Percentiles rank a stretch among this genome's conserved stretches.
Conservation (phyloP, 2,329 filamentous ascomycete genomes). For the Cytospora piceae region DNA sequence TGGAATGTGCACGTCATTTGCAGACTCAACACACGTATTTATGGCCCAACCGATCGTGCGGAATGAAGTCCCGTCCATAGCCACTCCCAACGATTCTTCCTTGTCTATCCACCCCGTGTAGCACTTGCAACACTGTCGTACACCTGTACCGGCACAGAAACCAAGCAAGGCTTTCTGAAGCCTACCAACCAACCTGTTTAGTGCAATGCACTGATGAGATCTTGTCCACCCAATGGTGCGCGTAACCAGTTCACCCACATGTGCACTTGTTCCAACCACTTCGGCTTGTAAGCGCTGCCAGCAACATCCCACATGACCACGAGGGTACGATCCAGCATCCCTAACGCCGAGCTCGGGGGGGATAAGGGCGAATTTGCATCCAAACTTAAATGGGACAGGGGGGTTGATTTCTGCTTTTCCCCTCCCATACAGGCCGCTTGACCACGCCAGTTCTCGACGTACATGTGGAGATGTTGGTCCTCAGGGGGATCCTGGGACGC, state of each 20-base stretch:
- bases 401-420: neutral
- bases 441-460: neutral
- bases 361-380: neutral
- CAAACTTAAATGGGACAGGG: neutral
- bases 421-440: neutral
- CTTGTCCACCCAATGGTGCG: neutral
- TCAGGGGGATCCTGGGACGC: neutral
- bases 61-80: neutral
- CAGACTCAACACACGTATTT: no score
- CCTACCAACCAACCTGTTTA: neutral
- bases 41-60: no score
- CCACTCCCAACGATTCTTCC: neutral
- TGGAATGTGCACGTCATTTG: no score
- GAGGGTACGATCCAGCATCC: neutral
- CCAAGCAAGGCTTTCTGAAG: neutral
- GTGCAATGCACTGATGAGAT: neutral
- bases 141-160: neutral
- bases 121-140: neutral
- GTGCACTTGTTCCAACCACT: neutral
- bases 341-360: neutral
- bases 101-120: neutral
- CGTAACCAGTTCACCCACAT: neutral
- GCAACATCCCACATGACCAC: no score
- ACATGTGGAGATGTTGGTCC: neutral
- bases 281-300: neutral